Evolutionary conservation across 306 rosid species (phyloP), one percentile per base, ranked within the genome.

Genomic region (Medicago ruthenica): DNA sequence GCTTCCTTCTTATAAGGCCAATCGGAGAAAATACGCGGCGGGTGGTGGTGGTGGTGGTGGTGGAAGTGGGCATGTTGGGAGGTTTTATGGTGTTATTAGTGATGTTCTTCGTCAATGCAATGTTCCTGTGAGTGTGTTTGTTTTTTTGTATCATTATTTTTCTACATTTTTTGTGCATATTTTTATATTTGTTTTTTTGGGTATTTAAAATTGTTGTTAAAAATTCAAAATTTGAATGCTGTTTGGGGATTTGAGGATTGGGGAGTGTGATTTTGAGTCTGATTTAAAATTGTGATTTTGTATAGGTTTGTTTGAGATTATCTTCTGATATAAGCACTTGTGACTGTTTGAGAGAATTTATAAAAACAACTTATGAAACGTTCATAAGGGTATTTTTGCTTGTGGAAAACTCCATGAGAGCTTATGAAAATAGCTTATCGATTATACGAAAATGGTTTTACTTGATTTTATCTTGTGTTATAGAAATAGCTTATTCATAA

Each of bases 1-100:
- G 70, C 77, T 94, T 69, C 96, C 97, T 74, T 92, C 97, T 13
- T 94, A 94, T 79, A 94, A 94, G 81, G 90, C 96, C 9, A 94
- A 86, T 12, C 85, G 97, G 83, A 82, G 3, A 75, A 88, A 87
- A n/a, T 86, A 85, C 82, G 2, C 21, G 12, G 12, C 3, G 5
- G 4, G 16, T 5, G 20, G 12, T 60, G 87, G 83, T 83, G 89
- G 77, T 66, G 88, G 92, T 55, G 62, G 3, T 57, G 67, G 67
- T 34, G 88, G 92, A 21, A 34, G 3, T 58, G 67, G 67, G 4
- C 87, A 79, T 83, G 88, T 84, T 70, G 90, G 93, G 66, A 90
- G 86, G 85, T 85, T 87, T 15, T 67, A 76, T 55, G 83, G 76
- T 78, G 72, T 83, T 76, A 85, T 90, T 66, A 70, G 74, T 10